A percentile compares a stretch with the other conserved stretches of the same genome.
Conservation (phyloP, 257 asterid species). For the Marsdenia floribunda region DNA sequence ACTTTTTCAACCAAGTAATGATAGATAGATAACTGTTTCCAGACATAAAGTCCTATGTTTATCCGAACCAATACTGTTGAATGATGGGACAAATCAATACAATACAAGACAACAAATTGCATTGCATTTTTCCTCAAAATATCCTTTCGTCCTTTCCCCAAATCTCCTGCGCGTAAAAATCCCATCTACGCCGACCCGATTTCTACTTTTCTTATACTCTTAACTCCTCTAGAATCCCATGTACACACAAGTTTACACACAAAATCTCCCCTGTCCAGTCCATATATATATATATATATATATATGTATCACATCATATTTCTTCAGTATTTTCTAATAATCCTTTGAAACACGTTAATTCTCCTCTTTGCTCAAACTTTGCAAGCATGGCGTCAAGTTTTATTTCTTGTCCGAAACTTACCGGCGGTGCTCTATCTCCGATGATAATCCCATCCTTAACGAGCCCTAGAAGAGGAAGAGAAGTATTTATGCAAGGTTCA, state of each 20-base stretch:
- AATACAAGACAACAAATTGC: too few species aligned
- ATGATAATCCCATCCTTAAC: background rate
- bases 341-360: too few species aligned
- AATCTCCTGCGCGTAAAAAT: constrained; percentile 1
- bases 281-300: background rate
- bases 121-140: too few species aligned
- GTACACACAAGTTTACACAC: background rate
- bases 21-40: background rate
- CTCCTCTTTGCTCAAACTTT: background rate
- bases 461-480: background rate
- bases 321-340: background rate
- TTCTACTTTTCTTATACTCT: too few species aligned
- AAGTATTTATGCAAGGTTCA: background rate
- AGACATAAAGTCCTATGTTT: background rate
- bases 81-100: background rate
- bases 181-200: constrained; percentile 13
- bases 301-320: background rate
- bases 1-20: background rate
- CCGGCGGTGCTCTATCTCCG: background rate
- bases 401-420: constrained; percentile 7
- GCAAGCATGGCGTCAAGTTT: background rate
- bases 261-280: background rate
- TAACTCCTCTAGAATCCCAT: background rate
- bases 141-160: background rate
- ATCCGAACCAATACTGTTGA: background rate